Percentiles rank a stretch among this genome's conserved stretches.
These are phyloP conservation scores for Amoebophrya sp. DNA, from an alignment of 169 alveolate species.

Conservation along the genomic window DNA sequence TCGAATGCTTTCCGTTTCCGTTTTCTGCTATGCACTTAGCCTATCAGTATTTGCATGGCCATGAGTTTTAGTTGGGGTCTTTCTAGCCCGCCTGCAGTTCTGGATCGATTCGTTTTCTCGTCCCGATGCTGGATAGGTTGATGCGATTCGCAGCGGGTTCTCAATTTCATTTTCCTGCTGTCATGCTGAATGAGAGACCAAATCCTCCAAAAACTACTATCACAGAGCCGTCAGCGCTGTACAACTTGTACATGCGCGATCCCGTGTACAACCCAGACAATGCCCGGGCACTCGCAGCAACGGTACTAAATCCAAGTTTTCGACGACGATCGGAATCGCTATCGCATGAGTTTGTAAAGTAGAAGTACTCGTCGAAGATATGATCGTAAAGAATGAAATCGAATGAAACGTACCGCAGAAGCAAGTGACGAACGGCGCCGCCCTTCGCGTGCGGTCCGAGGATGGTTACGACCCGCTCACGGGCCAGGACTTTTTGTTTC, in stretches of 20 bases:
- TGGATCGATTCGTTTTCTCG: no score
- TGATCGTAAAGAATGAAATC: background rate
- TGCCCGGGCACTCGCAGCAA: background rate
- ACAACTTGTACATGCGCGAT: background rate
- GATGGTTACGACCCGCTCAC: background rate
- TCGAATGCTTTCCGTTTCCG: no score
- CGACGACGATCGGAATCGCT: background rate
- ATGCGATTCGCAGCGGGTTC: no score
- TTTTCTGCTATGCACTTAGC: no score
- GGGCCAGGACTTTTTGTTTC: background rate
- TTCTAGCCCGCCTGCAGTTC: no score
- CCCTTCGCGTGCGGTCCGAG: background rate
- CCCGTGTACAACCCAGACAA: background rate
- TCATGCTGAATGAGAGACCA: no score
- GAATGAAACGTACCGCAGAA: background rate
- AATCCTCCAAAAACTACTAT: no score
- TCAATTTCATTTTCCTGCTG: no score
- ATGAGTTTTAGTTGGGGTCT: no score
- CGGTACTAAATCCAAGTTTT: background rate
- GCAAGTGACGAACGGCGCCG: background rate
- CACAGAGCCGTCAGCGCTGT: background rate
- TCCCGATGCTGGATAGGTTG: no score
- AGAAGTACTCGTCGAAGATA: background rate
- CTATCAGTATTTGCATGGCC: no score
- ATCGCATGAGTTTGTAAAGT: background rate